Base-by-base conservation (phyloP, 2,329 filamentous ascomycete species). In the Alternaria brassicicola region DNA sequence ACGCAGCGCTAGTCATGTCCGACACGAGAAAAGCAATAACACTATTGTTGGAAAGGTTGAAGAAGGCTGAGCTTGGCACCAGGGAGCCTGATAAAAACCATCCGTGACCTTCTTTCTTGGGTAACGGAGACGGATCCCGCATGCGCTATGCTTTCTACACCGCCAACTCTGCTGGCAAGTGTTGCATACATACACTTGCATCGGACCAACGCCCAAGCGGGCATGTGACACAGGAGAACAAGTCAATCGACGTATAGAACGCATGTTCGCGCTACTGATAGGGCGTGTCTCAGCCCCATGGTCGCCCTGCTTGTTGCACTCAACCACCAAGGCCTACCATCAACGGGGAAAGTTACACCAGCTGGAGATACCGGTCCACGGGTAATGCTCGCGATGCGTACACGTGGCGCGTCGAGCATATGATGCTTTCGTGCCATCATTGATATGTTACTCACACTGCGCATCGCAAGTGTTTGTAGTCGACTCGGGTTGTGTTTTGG, bases 11-110 rank as follows among this genome's bases (percentile, higher is more conserved):
- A 35, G 9, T n/a, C 30, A 17, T 15, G 19, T 13, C 43, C 13
- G 9, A 47, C 30, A 47, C 43, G 43, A 47, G 43, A 47, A 46
- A 35, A 47, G 6, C 43, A 25, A 47, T 47, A 47, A 15, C 43
- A 17, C 43, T 47, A 47, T 30, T 47, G 43, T 9, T 47, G 28
- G 19, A 25, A 19, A 19, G 30, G 43, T 30, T 47, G 28, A 47
- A 33, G 17, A 47, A 47, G 43, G 43, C 28, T 47, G 43, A 47
- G 28, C 43, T 33, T 47, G 35, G 43, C 31, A 47, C 43, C 43
- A 21, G 10, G 30, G 19, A 31, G 43, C 21, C 15, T n/a, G 8
- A 23, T 9, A 43, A 35, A 47, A 47, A 12, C 43, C 43, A 47
- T 47, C 19, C 19, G 12, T 19, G 25, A 23, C 28, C 5, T 35